Base-by-base conservation (phyloP, 2,329 filamentous ascomycete species). In the Ceratocystis ficicola region DNA sequence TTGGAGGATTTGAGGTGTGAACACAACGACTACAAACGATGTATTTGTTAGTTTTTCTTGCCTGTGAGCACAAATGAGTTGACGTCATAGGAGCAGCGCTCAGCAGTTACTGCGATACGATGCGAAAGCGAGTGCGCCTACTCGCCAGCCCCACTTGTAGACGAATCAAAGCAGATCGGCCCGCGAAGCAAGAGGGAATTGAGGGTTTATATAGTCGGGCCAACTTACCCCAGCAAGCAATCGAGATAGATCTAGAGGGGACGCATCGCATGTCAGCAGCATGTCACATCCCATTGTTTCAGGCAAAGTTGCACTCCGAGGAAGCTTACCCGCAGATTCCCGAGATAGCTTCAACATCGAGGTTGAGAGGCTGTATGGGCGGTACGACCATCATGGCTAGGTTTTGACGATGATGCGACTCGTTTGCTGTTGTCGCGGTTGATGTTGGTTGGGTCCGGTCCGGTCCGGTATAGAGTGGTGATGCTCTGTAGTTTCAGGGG, bases 1-100 rank as follows among this genome's bases (percentile, higher is more conserved):
- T 73, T 96, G 90, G 71, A 96, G 87, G 71, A 99, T 96, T 71
- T 99, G 94, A 1, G 94, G 94, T 0, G 90, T 94, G 78, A 96
- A 99, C 67, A 99, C 94, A 44, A 97, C 90, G 66, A 97, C 89
- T 77, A 67, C 36, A 15, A 5, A 15, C 2, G 20, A 25, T 12
- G 5, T 25, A 5, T 25, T 28, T 32, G 60, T 62, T 62, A 62
- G 60, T 5, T 48, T 28, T 32, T 17, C 41, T 44, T 25, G 20
- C 10, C 36, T 15, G 15, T 12, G 36, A 41, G 12, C 36, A 41
- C 48, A 28, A 48, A 5, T 6, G 20, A 7, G 46, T 28, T 52
- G 48, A 52, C 48, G 48, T 52, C 48, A 52, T 28, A 10, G 17
- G 28, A 52, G 22, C 48, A 52, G 7, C 22, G 22, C 17, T 1